Base-by-base conservation (phyloP, 2,329 filamentous ascomycete genomes). In the Apiospora pterosperma region DNA sequence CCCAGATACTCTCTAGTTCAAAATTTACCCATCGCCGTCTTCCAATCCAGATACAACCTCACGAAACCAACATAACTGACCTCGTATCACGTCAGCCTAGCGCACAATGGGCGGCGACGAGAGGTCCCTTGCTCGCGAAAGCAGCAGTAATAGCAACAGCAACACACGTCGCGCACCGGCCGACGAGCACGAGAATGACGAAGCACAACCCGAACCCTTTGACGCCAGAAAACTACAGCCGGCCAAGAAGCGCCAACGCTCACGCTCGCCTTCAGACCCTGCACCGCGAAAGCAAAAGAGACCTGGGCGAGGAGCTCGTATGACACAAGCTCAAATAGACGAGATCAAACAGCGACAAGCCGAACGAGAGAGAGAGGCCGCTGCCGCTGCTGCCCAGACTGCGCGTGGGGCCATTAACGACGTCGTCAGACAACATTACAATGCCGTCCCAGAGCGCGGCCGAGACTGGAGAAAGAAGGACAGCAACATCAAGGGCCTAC, bases 381-480 rank as follows among this genome's bases (percentile, higher is more conserved):
- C 76, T 8, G 75, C 76, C 19, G 75, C 76, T 5, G 76, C 74
- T 0, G 76, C 79, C 63, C 73, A 77, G 12, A 77, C 59, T 31
- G 59, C 64, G 6, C 52, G 77, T 79, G 52, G 79, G 81, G 38
- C 80, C 52, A 88, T 92, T 48, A 89, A 94, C 71, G 93, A 98
- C 73, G 90, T 97, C 8, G 96, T 98, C 60, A 88, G 90, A 61
- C 90, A 97, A 69, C 95, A 97, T 78, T 99, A 99, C 84, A 99
- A 99, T 78, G 90, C 92, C 41, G 95, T 98, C 0, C 95, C 95
- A 0, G 92, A 99, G 80, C 88, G 94, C 36, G 96, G 96, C 14
- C 88, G 95, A 63, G 93, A 97, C 73, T 99, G 96, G 95, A 88
- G 96, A 61, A 93, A 91, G 76, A 97, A 93, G 7, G 93, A 97